Evolutionary conservation across 257 asterid species (phyloP), one percentile per base, ranked within the genome.

Genomic region (Ocimum tenuiflorum): DNA sequence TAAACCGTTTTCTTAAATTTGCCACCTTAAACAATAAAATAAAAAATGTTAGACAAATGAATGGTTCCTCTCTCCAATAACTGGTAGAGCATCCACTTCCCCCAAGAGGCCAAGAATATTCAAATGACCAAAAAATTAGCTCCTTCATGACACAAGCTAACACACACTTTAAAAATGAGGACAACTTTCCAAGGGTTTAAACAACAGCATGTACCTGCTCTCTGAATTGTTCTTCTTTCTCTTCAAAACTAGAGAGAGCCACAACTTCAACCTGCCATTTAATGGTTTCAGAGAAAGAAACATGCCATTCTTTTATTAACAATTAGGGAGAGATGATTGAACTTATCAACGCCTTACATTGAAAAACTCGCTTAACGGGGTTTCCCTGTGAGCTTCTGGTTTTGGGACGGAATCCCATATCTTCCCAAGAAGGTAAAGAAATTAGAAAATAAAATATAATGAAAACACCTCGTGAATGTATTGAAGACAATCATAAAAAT

Each of bases 381-480:
- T 94, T 52, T 83, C 95, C 86, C 73, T 83, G 88, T 85, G 96
- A 77, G 90, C 95, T 71, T 82, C 84, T 54, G 99, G 97, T 79
- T 94, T 94, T 56, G 96, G 96, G 75, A 94, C 99, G 68, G 95
- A 79, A 76, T 94, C 96, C 99, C 99, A 94, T 73, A 94, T 88
- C 97, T 94, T 66, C 77, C 50, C 65, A 59, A 55, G 64, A 24
- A 41, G 49, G 61, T 66, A 58, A 27, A 63, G 24, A 60, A 60
- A 49, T 52, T 65, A 55, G 31, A 65, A 74, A 58, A 59, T 31
- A 11, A 49, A 59, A 1, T 27, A 53, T 9, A 62, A 42, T 14
- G 20, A 22, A 65, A 47, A 45, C 33, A 36, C 31, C 31, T n/a
- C n/a, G n/a, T n/a, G n/a, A n/a, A 64, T 55, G 29, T 36, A 61